These are phyloP conservation scores for Ogataea paraovalis DNA, from an alignment of 805 yeast genomes.

Conservation along the genomic window DNA sequence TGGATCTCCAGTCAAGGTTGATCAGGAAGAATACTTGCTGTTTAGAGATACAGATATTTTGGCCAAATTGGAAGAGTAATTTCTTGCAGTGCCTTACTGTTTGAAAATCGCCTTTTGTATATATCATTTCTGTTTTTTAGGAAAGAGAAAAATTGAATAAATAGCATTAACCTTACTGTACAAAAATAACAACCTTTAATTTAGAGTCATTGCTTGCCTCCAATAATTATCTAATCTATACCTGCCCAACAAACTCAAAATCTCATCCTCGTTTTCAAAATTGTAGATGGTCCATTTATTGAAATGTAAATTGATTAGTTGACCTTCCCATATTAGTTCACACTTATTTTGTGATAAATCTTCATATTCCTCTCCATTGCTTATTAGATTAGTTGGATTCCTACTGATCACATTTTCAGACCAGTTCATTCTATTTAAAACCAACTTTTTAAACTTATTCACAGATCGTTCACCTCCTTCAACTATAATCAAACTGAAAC, in stretches of 20 bases:
- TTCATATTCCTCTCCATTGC: conserved; percentile 15
- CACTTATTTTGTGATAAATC: conserved; percentile 45
- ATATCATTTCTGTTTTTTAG: no score
- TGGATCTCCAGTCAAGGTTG: conserved; percentile 84
- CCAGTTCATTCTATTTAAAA: conserved; percentile 70
- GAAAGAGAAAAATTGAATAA: no score
- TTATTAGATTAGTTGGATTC: conserved; percentile 1
- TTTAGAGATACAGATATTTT: conserved; percentile 93
- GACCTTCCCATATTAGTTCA: conserved; percentile 68
- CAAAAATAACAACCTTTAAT: neutral
- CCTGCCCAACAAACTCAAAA: conserved; percentile 43
- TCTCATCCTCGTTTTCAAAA: conserved; percentile 47
- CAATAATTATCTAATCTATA: conserved; percentile 59
- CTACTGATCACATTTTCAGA: conserved; percentile 41
- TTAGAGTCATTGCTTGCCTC: conserved; percentile 34
- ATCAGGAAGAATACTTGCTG: conserved; percentile 49
- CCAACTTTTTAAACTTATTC: conserved; percentile 57
- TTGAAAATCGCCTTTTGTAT: no score
- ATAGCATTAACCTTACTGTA: neutral
- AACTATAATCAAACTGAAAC: conserved; percentile 57
- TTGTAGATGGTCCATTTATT: conserved; percentile 65
- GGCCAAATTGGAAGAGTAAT: conserved; percentile 77
- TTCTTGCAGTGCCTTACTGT: neutral
- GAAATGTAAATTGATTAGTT: conserved; percentile 48
- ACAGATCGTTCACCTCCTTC: conserved; percentile 70